These are phyloP conservation scores for Bryum argenteum DNA, from an alignment of 225 moss, liverwort and hornwort genomes.

Conservation along the genomic window DNA sequence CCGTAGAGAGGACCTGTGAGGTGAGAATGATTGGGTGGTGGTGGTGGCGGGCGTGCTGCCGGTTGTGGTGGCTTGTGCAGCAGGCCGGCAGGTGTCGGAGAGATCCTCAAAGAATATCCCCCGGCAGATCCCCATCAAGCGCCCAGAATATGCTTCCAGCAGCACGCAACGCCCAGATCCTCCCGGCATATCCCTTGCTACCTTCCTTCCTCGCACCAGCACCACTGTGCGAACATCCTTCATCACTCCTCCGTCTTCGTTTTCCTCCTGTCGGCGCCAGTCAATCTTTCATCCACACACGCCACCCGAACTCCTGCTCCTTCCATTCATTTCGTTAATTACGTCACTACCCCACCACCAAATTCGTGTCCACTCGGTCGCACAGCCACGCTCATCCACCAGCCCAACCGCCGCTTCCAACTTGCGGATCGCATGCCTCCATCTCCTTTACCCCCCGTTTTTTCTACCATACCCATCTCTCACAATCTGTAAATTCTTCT, in stretches of 20 bases:
- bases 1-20: no score
- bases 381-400: background rate
- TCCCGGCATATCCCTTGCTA: slow-evolving; percentile 42
- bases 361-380: background rate
- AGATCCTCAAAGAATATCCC: slow-evolving; percentile 15
- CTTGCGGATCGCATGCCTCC: no score
- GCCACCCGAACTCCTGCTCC: background rate
- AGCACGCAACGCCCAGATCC: slow-evolving; percentile 22
- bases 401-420: background rate
- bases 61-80: no score
- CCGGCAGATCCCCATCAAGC: slow-evolving; percentile 8
- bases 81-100: slow-evolving; percentile 8
- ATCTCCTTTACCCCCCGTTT: no score
- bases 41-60: no score
- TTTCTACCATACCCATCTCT: no score
- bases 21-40: no score
- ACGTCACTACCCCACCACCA: background rate
- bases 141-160: background rate
- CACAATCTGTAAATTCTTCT: background rate
- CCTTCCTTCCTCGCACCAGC: slow-evolving; percentile 6
- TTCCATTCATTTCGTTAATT: background rate
- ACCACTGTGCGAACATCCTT: background rate
- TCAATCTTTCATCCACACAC: slow-evolving; percentile 13
- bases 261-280: slow-evolving; percentile 29
- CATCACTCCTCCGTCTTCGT: background rate